Evolutionary conservation across 2,329 filamentous ascomycete genomes (phyloP).

Genomic region (Scolecobasidium constrictum): DNA sequence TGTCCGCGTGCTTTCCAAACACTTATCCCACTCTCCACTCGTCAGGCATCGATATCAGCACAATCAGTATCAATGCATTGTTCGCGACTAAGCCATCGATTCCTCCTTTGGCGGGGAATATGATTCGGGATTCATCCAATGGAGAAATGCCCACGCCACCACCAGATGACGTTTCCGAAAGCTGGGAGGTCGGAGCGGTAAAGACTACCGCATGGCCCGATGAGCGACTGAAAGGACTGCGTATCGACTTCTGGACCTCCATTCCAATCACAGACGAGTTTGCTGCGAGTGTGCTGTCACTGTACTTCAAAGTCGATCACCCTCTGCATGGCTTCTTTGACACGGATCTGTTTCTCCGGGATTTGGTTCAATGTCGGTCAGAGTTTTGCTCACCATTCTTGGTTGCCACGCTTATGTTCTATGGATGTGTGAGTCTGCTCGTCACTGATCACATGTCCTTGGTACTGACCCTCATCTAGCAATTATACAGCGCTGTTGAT

Average conservation of each 20-base stretch:
- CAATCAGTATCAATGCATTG: neutral
- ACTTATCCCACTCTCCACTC: neutral
- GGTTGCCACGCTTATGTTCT: neutral
- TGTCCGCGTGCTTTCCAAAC: neutral
- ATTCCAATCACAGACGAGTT: neutral
- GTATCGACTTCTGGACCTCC: neutral
- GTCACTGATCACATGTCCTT: neutral
- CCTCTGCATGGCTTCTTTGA: neutral
- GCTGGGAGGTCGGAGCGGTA: neutral
- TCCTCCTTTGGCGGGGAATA: neutral
- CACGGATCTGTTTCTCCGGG: neutral
- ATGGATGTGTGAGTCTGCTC: neutral
- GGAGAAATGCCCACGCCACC: neutral
- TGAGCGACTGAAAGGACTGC: neutral
- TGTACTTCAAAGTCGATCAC: neutral
- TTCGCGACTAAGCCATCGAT: neutral
- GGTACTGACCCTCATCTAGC: neutral
- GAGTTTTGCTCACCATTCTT: neutral
- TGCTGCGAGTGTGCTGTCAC: neutral
- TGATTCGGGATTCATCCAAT: neutral
- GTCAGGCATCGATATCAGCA: too few relatives aligned
- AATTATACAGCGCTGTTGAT: neutral
- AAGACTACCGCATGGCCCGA: neutral
- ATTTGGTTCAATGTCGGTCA: neutral
- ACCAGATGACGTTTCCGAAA: neutral